These are phyloP conservation scores for Chrysanthemum makinoi DNA, from an alignment of 129 eudicot genomes.

Conservation along the genomic window DNA sequence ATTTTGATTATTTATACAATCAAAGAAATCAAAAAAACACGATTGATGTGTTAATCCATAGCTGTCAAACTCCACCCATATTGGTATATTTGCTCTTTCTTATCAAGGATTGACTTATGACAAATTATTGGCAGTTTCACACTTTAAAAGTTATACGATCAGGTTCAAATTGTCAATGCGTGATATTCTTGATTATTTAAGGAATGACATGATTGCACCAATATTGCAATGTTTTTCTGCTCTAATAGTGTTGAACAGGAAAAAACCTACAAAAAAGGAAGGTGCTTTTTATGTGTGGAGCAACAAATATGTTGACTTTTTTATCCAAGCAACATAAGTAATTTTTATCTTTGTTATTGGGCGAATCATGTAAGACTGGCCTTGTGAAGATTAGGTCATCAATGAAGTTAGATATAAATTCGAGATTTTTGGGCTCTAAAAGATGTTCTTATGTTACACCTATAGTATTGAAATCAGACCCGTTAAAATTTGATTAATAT, in stretches of 20 bases:
- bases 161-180: constrained; percentile 85
- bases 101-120: constrained; percentile 7
- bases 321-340: not conserved
- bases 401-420: too few species aligned
- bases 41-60: not conserved
- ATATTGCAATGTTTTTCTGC: constrained; percentile 83
- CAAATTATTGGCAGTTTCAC: constrained; percentile 72
- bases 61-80: not conserved
- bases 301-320: constrained; percentile 13
- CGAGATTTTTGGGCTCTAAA: too few species aligned
- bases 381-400: too few species aligned
- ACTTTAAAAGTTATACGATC: constrained; percentile 94
- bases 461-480: too few species aligned
- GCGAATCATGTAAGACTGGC: too few species aligned
- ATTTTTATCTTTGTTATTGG: too few species aligned
- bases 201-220: constrained; percentile 84
- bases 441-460: too few species aligned
- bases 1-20: not conserved
- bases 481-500: too few species aligned
- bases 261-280: constrained; percentile 58
- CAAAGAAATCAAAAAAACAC: not conserved
- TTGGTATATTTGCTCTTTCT: not conserved
- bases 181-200: constrained; percentile 85
- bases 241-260: constrained; percentile 85
- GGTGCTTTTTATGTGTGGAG: constrained; percentile 94